Conservation (phyloP, 179 eudicot genomes). For the Nepenthes alata region DNA sequence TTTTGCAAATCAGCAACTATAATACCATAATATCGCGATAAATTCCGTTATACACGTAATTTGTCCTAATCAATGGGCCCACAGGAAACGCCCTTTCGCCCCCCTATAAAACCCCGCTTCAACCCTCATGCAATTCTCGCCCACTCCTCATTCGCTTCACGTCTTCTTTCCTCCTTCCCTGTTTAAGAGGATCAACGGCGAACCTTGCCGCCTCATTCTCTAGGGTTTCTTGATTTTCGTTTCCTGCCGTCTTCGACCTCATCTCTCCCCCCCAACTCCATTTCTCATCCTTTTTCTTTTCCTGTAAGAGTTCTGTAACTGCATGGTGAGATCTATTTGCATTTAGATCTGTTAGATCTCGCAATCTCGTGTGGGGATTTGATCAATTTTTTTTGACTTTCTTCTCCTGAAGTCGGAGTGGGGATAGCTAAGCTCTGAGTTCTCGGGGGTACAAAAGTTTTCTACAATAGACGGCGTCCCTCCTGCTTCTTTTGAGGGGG, state of each 20-base stretch:
- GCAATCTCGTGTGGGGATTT: neutral
- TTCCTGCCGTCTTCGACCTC: too few relatives aligned
- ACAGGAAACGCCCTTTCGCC: neutral
- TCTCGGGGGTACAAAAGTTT: neutral
- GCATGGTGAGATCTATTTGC: constrained; percentile 31
- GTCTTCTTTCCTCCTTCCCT: neutral
- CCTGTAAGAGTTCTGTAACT: constrained; percentile 5
- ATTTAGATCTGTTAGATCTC: constrained; percentile 12
- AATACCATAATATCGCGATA: too few relatives aligned
- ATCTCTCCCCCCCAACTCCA: too few relatives aligned
- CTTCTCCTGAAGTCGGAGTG: constrained; percentile 70
- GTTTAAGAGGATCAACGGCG: neutral
- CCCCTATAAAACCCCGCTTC: constrained; percentile 35
- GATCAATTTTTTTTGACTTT: neutral
- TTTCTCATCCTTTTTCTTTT: neutral
- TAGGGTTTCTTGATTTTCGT: too few relatives aligned
- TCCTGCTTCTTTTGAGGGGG: constrained; percentile 90
- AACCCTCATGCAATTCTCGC: constrained; percentile 53
- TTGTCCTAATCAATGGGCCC: constrained; percentile 3
- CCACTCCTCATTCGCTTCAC: constrained; percentile 6
- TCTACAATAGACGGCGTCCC: constrained; percentile 7
- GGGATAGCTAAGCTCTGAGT: constrained; percentile 25
- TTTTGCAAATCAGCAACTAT: too few relatives aligned
- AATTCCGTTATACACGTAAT: neutral
- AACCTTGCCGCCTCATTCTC: neutral